Percentiles rank a stretch among this genome's conserved stretches.
Evolutionary conservation across 208 protist species (phyloP).

Genomic region (Trichomonas tenax): DNA sequence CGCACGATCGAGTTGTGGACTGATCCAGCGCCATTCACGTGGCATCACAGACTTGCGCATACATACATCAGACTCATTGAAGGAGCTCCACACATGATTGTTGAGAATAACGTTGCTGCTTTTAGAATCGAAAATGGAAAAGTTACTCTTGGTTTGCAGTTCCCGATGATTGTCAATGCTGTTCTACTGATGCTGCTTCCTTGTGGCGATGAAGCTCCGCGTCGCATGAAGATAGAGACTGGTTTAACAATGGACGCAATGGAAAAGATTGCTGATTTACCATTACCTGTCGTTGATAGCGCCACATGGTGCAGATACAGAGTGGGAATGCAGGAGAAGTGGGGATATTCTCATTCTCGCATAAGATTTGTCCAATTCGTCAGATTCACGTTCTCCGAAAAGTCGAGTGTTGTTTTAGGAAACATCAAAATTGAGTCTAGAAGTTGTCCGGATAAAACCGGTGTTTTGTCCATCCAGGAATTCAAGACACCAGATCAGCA

Average conservation of each 20-base stretch:
- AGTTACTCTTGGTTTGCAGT: background rate
- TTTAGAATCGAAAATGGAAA: background rate
- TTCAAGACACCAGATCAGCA: background rate
- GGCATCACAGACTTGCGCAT: background rate
- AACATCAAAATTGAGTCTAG: background rate
- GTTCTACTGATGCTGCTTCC: background rate
- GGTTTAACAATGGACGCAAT: background rate
- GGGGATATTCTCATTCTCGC: background rate
- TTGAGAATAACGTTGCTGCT: background rate
- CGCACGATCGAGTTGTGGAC: background rate
- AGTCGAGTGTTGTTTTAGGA: background rate
- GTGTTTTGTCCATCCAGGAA: no score
- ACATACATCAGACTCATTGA: background rate
- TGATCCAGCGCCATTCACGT: background rate
- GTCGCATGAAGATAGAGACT: background rate
- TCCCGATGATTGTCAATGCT: background rate
- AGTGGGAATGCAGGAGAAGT: background rate
- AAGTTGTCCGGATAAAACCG: no score
- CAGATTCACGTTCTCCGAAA: background rate
- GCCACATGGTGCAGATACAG: background rate
- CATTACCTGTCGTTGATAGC: background rate
- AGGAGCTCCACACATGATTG: background rate
- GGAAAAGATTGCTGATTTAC: background rate
- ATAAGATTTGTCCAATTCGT: background rate
- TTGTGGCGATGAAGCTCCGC: background rate